Evolutionary conservation across 768 basidiomycete genomes (phyloP).

Genomic region (Pleurotus sapidus): DNA sequence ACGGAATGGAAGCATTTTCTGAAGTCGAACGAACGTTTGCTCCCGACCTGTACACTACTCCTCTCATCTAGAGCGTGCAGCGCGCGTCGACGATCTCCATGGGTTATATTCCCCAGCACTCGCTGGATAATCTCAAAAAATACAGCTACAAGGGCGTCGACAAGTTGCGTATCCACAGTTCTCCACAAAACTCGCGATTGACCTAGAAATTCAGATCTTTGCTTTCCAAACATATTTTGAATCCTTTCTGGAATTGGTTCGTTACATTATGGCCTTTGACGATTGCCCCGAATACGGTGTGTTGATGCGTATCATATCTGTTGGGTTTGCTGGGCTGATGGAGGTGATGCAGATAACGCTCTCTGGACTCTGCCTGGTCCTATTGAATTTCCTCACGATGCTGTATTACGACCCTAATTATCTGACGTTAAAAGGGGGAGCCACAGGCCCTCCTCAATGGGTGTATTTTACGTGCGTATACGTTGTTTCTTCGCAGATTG

Average conservation of each 20-base stretch:
- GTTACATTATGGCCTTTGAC: conserved; percentile 83
- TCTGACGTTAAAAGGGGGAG: conserved; percentile 63
- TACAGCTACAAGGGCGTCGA: conserved; percentile 73
- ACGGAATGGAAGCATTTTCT: not conserved
- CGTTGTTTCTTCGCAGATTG: not conserved
- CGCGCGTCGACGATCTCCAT: conserved; percentile 23
- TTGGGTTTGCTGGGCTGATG: conserved; percentile 2
- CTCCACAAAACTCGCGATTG: conserved; percentile 6
- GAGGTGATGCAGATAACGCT: conserved; percentile 70
- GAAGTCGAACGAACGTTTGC: not conserved
- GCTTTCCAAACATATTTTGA: conserved; percentile 70
- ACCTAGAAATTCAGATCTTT: conserved; percentile 52
- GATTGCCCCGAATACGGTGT: conserved; percentile 87
- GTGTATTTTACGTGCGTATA: conserved; percentile 80
- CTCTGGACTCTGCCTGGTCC: conserved; percentile 76
- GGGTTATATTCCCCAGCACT: conserved; percentile 52
- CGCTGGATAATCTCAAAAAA: conserved; percentile 58
- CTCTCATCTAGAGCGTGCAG: not conserved
- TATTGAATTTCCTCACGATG: conserved; percentile 81
- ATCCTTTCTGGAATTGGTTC: conserved; percentile 90
- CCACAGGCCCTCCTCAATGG: conserved; percentile 71
- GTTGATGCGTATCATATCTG: conserved; percentile 19
- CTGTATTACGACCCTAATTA: conserved; percentile 82
- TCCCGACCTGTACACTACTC: not conserved
- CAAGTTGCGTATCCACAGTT: conserved; percentile 29